Base-by-base conservation (phyloP, 2,329 filamentous ascomycete species). In the Neonectria magnoliae region DNA sequence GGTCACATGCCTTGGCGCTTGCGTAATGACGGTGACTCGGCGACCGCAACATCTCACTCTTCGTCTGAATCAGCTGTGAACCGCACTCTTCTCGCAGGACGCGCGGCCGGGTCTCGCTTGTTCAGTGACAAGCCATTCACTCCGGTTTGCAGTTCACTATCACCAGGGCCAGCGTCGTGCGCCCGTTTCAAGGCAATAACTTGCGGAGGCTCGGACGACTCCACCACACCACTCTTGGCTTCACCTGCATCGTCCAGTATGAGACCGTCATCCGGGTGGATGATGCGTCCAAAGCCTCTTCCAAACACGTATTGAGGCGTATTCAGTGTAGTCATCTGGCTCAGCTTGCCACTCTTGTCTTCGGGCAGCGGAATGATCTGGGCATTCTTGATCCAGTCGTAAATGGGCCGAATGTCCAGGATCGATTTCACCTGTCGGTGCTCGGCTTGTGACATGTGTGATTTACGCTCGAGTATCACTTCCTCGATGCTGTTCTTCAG, bases 401-500 rank as follows among this genome's bases (percentile, higher is more conserved):
- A 88, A 54, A 90, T 85, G 0, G 81, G 80, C 22, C 80, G 76
- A 69, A 89, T 85, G 64, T 90, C 87, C 5, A 90, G 74, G n/a
- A 90, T 83, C 5, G 81, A 82, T 70, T 85, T 88, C 67, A 84
- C 83, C 57, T 81, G 82, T 51, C 82, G 81, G 65, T 89, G 86
- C 71, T 90, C 88, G 2, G 85, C 85, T 61, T 88, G 88, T 0
- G 91, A 92, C 92, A 97, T 95, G 36, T 89, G 84, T 68, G 88
- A 86, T 48, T 92, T 85, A 5, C 93, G 87, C 63, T 90, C 84
- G 5, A 97, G 82, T 73, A 98, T 95, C 16, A 91, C 87, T 76
- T 98, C 93, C 74, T 98, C 95, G 10, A 98, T 87, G 10, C 92
- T 97, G 62, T 88, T 89, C 58, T 87, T 87, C 6, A 98, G 81